A percentile compares a stretch with the other conserved stretches of the same genome.
Conservation (phyloP, 805 yeast genomes). For the Phaffomyces thermotolerans region DNA sequence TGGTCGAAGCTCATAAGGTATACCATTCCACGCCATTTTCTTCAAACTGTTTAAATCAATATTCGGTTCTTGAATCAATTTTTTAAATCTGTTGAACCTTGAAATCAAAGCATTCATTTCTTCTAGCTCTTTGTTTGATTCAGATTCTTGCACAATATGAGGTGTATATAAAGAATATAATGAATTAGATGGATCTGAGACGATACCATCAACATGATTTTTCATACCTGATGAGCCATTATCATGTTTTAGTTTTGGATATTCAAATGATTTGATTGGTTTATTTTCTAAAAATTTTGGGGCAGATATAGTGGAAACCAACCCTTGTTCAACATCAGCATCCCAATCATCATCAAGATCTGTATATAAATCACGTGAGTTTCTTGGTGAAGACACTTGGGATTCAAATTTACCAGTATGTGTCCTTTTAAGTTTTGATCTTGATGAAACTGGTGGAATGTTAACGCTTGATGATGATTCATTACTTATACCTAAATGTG, state of each 20-base stretch:
- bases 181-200: conserved; percentile 26
- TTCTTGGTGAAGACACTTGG: conserved; percentile 18
- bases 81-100: conserved; percentile 60
- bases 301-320: conserved; percentile 19
- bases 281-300: conserved; percentile 26
- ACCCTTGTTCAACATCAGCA: conserved; percentile 51
- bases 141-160: conserved; percentile 30
- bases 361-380: conserved; percentile 35
- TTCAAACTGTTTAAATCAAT: conserved; percentile 64
- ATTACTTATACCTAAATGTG: conserved; percentile 40
- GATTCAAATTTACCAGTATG: conserved; percentile 5
- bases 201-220: conserved; percentile 17
- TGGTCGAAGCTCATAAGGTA: conserved; percentile 76
- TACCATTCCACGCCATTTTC: conserved; percentile 89
- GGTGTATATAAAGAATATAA: conserved; percentile 37
- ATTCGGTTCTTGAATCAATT: conserved; percentile 43
- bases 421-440: conserved; percentile 2
- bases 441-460: conserved; percentile 8
- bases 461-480: conserved; percentile 13
- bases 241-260: conserved; percentile 20
- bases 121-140: conserved; percentile 39
- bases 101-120: conserved; percentile 53
- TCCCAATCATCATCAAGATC: conserved; percentile 94
- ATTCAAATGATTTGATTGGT: conserved; percentile 15
- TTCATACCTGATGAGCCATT: conserved; percentile 12